Percentiles rank a stretch among this genome's conserved stretches.
phyloP scores from a whole-genome alignment of 176 grass and related monocot genomes.

The Alopecurus myosuroides region DNA sequence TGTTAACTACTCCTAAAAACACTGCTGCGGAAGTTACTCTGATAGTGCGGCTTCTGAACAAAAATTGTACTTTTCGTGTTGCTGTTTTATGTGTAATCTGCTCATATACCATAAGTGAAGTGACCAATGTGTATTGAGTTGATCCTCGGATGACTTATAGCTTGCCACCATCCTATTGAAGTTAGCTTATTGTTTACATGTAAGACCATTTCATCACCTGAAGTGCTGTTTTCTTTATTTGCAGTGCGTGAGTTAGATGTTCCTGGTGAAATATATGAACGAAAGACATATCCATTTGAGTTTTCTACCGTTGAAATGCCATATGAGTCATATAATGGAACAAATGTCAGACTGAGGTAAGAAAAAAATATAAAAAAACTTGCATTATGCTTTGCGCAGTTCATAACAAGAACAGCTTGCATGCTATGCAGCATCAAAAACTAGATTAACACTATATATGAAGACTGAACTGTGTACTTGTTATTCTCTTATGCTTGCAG shows the following conservation, averaged over 20 bases:
- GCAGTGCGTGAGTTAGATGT: constrained; percentile 86
- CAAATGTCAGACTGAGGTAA: constrained; percentile 91
- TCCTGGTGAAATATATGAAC: constrained; percentile 92
- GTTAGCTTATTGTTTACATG: not conserved
- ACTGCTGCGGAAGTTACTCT: not conserved
- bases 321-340: constrained; percentile 87
- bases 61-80: not conserved
- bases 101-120: not conserved
- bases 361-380: not conserved
- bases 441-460: not conserved
- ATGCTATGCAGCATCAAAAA: not conserved
- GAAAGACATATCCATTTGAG: constrained; percentile 86
- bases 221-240: not conserved
- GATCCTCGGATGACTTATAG: not conserved
- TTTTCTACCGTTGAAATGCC: constrained; percentile 96
- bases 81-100: not conserved
- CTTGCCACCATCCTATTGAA: not conserved
- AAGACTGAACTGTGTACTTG: not conserved
- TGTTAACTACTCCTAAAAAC: not conserved
- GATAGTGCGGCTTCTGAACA: not conserved
- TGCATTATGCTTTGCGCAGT: not conserved
- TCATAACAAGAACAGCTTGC: not conserved
- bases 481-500: constrained; percentile 36
- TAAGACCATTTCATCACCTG: not conserved
- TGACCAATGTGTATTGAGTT: not conserved